Evolutionary conservation across 768 basidiomycete genomes (phyloP).

Genomic region (Russula dissimulans): DNA sequence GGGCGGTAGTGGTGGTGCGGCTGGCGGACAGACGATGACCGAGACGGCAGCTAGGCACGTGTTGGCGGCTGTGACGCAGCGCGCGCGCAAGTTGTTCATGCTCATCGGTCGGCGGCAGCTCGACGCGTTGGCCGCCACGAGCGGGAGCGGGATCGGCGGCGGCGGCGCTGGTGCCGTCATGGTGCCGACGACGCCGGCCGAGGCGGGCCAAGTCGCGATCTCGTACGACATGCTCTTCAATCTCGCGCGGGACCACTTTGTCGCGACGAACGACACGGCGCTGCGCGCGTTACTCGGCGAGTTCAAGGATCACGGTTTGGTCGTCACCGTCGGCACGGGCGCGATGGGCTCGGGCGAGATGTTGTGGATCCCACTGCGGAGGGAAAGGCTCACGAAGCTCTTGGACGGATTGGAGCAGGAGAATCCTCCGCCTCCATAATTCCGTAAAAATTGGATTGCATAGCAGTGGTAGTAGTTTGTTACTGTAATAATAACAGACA

Average conservation of each 20-base stretch:
- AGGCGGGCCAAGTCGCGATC: constrained; percentile 46
- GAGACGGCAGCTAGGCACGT: constrained; percentile 76
- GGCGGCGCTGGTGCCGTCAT: background rate
- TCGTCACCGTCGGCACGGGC: constrained; percentile 38
- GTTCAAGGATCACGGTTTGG: constrained; percentile 83
- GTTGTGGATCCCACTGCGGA: constrained; percentile 82
- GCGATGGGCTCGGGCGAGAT: constrained; percentile 39
- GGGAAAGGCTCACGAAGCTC: constrained; percentile 55
- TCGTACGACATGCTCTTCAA: constrained; percentile 63
- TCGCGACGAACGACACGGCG: constrained; percentile 82
- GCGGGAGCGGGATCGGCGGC: background rate
- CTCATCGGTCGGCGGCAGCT: constrained; percentile 65
- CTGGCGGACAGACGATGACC: constrained; percentile 36
- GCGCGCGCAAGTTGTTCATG: constrained; percentile 74
- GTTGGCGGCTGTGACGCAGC: constrained; percentile 77
- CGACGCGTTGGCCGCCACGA: constrained; percentile 39
- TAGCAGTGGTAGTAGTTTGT: background rate
- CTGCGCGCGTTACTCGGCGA: constrained; percentile 77
- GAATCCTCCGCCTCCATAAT: background rate
- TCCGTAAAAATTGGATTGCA: background rate
- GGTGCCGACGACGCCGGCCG: constrained; percentile 23
- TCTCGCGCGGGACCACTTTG: constrained; percentile 69
- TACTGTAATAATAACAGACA: too few species aligned
- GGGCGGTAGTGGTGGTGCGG: constrained; percentile 25
- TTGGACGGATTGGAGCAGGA: constrained; percentile 13